Base-by-base conservation (phyloP, 805 yeast species). In the Suhomyces prunicola region DNA sequence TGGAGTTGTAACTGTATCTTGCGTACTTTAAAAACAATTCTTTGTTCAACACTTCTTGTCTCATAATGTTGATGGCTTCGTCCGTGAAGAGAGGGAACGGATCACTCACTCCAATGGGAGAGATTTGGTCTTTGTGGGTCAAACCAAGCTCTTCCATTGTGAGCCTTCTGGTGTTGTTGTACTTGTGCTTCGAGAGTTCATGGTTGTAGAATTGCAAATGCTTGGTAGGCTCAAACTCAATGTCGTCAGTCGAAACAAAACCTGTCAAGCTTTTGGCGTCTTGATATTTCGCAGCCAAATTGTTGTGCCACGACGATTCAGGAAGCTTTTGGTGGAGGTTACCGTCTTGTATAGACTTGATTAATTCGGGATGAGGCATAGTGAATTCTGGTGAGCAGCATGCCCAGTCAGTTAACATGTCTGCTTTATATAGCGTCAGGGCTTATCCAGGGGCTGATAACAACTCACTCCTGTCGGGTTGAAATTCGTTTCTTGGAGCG, bases 81-180 rank as follows among this genome's bases (percentile, higher is more conserved):
- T 80, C 80, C 1, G 85, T 81, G 67, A 83, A 83, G 46, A 83
- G 69, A 4, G 85, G 85, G 65, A 83, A 83, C 1, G 87, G 85
- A 51, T 79, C 84, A 50, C 80, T 71, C 22, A 80, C 86, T 17
- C 84, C 88, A 58, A 82, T 72, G 2, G 76, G 77, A 22, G 83
- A 74, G 50, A 83, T 79, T 62, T 81, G 84, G 53, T 72, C 68
- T 42, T 73, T 72, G 57, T 70, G 65, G 42, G 74, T 60, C 52
- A 77, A 64, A 0, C 82, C 83, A 52, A 83, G 69, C 54, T 83
- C 85, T 46, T 70, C 77, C 76, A 82, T 74, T 10, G 74, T 69
- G 48, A 69, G 47, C 50, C 74, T 61, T 46, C 72, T 60, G 10
- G 76, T 72, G 50, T 48, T 54, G 41, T 59, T 54, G 52, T 46